Evolutionary conservation across 192 early-diverging fungal genomes (phyloP), one percentile per base, ranked within the genome.

Genomic region (Podila horticola): DNA sequence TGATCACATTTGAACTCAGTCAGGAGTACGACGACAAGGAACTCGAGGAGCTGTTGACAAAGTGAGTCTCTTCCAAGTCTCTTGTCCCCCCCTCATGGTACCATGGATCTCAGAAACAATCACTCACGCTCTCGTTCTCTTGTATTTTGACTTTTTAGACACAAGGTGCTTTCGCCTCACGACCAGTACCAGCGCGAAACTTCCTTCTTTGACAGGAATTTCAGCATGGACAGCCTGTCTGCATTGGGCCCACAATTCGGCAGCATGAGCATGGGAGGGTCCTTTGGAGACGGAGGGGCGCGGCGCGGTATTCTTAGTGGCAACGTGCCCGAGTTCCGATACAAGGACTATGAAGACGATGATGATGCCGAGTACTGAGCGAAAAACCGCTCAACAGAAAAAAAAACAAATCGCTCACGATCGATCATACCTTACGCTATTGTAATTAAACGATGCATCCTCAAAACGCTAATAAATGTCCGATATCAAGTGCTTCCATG

Each of bases 41-140:
- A 9, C 77, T 90, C n/a, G 88, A 90, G 41, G 84, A 90, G 74
- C 38, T 87, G 12, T 74, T 90, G 34, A 52, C 87, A 58, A 83
- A 71, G 88, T 90, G 84, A 58, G 65, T 61, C 12, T 34, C 45
- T 17, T 64, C 48, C 41, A 15, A 30, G 6, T 11, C 26, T 31
- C 5, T 61, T 30, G 59, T 26, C 3, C 30, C 1, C 61, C 17
- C 30, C 29, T 50, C 15, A 17, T 45, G 41, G 3, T 17, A 13
- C 15, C 41, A 45, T 17, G 41, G 41, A 17, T 13, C 3, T 45
- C 15, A 13, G 8, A 17, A 45, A 0, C 4, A 45, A 45, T 15
- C 41, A 34, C 6, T 5, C 33, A 34, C 6, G 6, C 33, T 12
- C 52, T 20, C 3, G 5, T 26, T 10, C 52, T 55, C 0, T 26